Evolutionary conservation across 1,284 basidiomycete genomes (phyloP), one percentile per base, ranked within the genome.

Genomic region (Ceratorhiza oryzae-sativae): DNA sequence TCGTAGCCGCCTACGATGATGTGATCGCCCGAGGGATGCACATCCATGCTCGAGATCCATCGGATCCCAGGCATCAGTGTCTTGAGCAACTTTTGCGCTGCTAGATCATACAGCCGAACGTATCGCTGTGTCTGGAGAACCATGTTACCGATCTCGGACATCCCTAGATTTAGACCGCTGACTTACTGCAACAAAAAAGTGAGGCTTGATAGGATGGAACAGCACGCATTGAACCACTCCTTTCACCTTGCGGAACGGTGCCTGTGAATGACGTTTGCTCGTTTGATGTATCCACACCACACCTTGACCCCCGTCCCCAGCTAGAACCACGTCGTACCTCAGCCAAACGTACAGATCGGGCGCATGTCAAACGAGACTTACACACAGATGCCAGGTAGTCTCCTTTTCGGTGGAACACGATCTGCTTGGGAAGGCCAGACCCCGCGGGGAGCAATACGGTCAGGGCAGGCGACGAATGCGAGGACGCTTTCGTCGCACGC

Each of bases 1-100:
- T 99, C 97, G 82, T 99, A 99, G 65, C 93, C 93, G 73, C 97
- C 97, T 51, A 99, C 92, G 76, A 99, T 93, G 74, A 99, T 83
- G 83, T 99, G 95, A 78, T 98, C 95, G 48, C 95, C 95, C 62
- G 90, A 90, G 6, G 97, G 94, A 81, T 99, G 97, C 23, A 99
- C 87, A 80, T 98, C 95, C 88, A 99, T 89, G 9, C 89, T 93
- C 39, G 94, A 97, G 78, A 99, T 98, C 97, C 97, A 99, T 80
- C 89, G 91, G 77, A 97, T 92, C 67, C 97, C 97, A 8, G 97
- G 93, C 79, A 87, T 90, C 60, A 99, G 83, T 25, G 96, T 98
- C 83, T 96, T 97, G 77, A 98, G 81, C 65, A 99, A 84, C 78
- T 92, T 91, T 82, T 99, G 97, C 76, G 93, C 94, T 45, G 93